A percentile compares a stretch with the other conserved stretches of the same genome.
phyloP scores from a whole-genome alignment of 2,329 filamentous ascomycete species.

The Hypocrella siamensis region DNA sequence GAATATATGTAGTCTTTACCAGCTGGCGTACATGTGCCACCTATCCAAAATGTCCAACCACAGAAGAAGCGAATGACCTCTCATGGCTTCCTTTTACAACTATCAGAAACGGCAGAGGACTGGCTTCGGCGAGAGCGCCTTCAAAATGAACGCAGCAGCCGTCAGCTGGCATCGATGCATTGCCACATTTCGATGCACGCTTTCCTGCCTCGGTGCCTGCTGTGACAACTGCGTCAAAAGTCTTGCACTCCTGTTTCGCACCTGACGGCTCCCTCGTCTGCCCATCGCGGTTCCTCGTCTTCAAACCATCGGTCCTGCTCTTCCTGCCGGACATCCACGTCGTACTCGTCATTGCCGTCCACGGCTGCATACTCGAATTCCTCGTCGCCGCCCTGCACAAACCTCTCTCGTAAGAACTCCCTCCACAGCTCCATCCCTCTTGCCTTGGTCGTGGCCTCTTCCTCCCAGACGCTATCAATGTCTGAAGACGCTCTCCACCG shows the following conservation, averaged over 20 bases:
- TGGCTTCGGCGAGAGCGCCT: too few species aligned
- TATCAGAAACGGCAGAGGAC: too few species aligned
- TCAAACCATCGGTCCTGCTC: constrained; percentile 67
- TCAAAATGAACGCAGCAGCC: too few species aligned
- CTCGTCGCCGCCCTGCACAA: constrained; percentile 56
- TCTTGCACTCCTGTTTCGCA: constrained; percentile 62
- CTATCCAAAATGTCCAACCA: too few species aligned
- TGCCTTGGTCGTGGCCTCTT: constrained; percentile 28
- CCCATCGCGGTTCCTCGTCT: constrained; percentile 57
- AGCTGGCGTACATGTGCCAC: too few species aligned
- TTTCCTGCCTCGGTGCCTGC: background rate
- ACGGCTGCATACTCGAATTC: constrained; percentile 65
- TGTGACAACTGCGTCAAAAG: constrained; percentile 29
- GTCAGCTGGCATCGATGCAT: background rate
- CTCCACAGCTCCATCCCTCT: constrained; percentile 56
- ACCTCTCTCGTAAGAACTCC: constrained; percentile 56
- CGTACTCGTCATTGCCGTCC: constrained; percentile 57
- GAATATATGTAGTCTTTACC: too few species aligned
- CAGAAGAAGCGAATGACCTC: too few species aligned
- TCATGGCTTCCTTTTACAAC: too few species aligned
- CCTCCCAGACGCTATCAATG: constrained; percentile 12
- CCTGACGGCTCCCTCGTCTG: constrained; percentile 19
- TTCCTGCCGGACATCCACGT: constrained; percentile 44
- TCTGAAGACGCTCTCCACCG: background rate
- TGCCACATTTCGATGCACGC: background rate